Conservation (phyloP, 352 stramenopile genomes). For the Globisporangium emineosum region DNA sequence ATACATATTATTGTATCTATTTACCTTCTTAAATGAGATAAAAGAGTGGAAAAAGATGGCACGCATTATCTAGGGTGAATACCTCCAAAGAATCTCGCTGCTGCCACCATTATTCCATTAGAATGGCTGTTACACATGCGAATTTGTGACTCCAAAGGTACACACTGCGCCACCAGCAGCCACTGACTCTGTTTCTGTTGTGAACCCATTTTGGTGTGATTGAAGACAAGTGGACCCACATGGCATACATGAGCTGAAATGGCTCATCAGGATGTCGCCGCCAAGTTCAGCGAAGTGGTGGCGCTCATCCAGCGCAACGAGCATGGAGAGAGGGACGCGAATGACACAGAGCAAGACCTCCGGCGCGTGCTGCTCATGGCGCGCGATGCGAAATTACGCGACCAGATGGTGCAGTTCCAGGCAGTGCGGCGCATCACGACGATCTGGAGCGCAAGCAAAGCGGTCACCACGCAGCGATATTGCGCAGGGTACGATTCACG, state of each 20-base stretch:
- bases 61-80: neutral
- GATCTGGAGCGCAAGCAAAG: slow-evolving; percentile 27
- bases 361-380: slow-evolving; percentile 52
- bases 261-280: neutral
- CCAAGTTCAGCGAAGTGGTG: slow-evolving; percentile 55
- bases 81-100: neutral
- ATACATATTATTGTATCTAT: too few relatives aligned
- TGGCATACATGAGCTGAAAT: neutral
- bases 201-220: slow-evolving; percentile 5
- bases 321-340: slow-evolving; percentile 26
- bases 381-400: slow-evolving; percentile 39
- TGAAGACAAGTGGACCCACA: neutral
- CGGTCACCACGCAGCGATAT: slow-evolving; percentile 25
- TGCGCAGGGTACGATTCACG: slow-evolving; percentile 16
- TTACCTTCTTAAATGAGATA: too few relatives aligned
- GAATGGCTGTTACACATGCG: neutral
- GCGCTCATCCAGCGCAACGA: slow-evolving; percentile 55
- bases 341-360: slow-evolving; percentile 51
- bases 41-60: too few relatives aligned
- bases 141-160: neutral
- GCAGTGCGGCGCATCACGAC: slow-evolving; percentile 42
- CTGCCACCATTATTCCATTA: slow-evolving; percentile 1
- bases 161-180: neutral
- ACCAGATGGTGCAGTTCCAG: slow-evolving; percentile 60
- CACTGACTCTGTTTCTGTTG: neutral